Evolutionary conservation across 2,329 filamentous ascomycete species (phyloP).

Genomic region (Pseudofabraea citricarpa): DNA sequence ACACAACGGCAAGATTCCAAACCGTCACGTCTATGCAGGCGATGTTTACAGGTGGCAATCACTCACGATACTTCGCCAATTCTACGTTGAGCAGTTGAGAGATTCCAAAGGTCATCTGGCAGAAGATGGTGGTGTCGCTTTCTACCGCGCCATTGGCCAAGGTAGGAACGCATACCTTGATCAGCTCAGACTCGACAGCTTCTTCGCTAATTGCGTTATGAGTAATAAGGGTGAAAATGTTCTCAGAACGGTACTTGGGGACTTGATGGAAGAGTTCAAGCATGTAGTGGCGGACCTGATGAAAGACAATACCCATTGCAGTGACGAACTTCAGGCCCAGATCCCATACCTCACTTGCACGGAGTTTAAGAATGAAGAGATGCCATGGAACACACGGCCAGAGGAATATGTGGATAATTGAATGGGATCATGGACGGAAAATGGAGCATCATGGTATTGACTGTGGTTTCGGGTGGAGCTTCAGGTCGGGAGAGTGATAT

Average conservation of each 20-base stretch:
- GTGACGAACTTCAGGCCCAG: background rate
- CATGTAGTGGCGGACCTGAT: constrained; percentile 13
- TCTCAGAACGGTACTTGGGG: constrained; percentile 7
- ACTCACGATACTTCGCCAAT: constrained; percentile 19
- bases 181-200: constrained; percentile 7
- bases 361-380: constrained; percentile 51
- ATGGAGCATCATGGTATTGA: no score
- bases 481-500: no score
- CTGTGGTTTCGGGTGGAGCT: no score
- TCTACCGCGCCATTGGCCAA: constrained; percentile 18
- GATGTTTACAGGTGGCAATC: constrained; percentile 26
- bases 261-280: constrained; percentile 11
- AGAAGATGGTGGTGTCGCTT: constrained; percentile 19
- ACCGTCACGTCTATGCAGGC: constrained; percentile 19
- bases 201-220: constrained; percentile 16
- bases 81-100: constrained; percentile 7
- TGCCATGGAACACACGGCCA: constrained; percentile 45
- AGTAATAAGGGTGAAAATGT: constrained; percentile 10
- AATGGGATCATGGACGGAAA: no score
- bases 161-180: constrained; percentile 13
- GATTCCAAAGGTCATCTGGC: constrained; percentile 14
- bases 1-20: constrained; percentile 9
- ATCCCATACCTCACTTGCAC: constrained; percentile 55
- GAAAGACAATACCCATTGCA: constrained; percentile 1
- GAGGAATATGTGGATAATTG: no score